phyloP scores from a whole-genome alignment of 2,329 filamentous ascomycete genomes.

The Domatiomyces globalis region DNA sequence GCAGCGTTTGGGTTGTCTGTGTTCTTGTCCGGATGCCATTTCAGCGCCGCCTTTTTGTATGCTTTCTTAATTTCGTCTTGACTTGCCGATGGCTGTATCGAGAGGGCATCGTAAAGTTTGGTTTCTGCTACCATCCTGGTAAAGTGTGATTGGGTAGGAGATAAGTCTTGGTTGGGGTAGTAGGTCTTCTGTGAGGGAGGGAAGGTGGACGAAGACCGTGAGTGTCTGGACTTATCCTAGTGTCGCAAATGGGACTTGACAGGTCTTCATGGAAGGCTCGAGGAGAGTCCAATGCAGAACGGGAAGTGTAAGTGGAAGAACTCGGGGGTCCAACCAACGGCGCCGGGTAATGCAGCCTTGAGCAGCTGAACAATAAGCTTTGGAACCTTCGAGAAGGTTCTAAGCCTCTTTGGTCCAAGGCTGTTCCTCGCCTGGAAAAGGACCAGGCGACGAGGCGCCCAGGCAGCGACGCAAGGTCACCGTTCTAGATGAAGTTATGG shows the following conservation, averaged over 20 bases:
- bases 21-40: constrained; percentile 97
- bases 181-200: constrained; percentile 17
- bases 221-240: neutral
- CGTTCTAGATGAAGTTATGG: no score
- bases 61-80: constrained; percentile 97
- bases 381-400: neutral
- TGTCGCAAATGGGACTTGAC: no score
- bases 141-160: constrained; percentile 9
- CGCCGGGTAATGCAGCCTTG: neutral
- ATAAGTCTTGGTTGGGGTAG: constrained; percentile 16
- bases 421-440: no score
- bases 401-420: neutral
- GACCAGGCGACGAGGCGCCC: no score
- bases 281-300: no score
- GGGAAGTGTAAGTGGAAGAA: no score
- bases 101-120: constrained; percentile 81
- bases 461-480: no score
- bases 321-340: no score
- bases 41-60: constrained; percentile 78
- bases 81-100: constrained; percentile 61
- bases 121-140: constrained; percentile 78
- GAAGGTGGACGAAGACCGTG: constrained; percentile 10
- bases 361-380: neutral
- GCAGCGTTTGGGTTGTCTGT: constrained; percentile 70
- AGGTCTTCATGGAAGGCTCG: no score